These are phyloP conservation scores for Eimeria falciformis DNA, from an alignment of 169 alveolate genomes.

Conservation along the genomic window DNA sequence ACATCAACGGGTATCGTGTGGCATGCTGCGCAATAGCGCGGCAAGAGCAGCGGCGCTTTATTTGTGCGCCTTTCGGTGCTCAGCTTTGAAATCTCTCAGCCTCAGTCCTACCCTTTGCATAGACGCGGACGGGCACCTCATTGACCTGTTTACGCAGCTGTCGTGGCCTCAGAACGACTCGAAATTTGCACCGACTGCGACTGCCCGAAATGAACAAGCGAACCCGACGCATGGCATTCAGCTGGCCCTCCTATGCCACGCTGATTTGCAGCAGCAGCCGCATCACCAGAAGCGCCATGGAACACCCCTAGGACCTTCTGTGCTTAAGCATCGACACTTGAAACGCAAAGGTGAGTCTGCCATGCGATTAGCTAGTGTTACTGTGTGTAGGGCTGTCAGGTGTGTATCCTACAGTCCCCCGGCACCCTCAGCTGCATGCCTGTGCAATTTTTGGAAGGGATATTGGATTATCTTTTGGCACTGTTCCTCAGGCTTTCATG, in stretches of 20 bases:
- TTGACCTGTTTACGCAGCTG: constrained; percentile 72
- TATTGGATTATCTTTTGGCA: no score
- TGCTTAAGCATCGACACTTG: constrained; percentile 73
- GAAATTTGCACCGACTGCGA: no score
- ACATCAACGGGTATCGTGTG: no score
- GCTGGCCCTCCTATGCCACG: constrained; percentile 57
- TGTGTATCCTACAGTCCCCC: no score
- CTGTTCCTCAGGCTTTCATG: constrained; percentile 36
- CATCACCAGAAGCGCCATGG: not conserved
- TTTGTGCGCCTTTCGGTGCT: not conserved
- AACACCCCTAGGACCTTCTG: constrained; percentile 67
- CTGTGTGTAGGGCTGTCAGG: no score
- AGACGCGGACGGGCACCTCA: constrained; percentile 66
- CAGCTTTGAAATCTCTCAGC: constrained; percentile 37
- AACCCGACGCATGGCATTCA: not conserved
- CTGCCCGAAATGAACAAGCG: no score
- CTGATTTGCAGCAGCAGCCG: constrained; percentile 24
- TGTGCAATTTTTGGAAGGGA: not conserved
- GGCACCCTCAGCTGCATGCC: not conserved
- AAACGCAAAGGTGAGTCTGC: constrained; percentile 33
- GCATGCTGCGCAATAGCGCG: not conserved
- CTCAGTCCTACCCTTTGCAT: constrained; percentile 4
- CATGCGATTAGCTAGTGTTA: no score
- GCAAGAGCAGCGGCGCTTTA: not conserved
- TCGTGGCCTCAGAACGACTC: not conserved